phyloP scores from a whole-genome alignment of 192 early-diverging fungal genomes.

The Coemansia sp. region DNA sequence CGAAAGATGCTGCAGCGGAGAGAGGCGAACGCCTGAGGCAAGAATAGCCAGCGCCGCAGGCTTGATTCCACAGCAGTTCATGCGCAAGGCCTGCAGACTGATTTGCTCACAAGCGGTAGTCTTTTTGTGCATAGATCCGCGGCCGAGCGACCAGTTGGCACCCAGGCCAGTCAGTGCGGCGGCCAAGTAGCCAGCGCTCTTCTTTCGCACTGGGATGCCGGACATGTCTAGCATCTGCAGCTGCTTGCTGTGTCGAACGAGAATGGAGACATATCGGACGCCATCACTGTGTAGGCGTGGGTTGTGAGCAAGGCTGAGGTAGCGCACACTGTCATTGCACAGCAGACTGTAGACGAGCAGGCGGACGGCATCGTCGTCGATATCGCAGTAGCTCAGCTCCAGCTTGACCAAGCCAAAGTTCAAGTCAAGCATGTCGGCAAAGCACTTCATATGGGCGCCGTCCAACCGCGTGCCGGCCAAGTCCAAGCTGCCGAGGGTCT shows the following conservation, averaged over 20 bases:
- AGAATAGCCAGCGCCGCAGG: conserved; percentile 57
- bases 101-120: conserved; percentile 39
- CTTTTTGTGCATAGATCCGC: conserved; percentile 54
- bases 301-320: conserved; percentile 74
- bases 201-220: conserved; percentile 70
- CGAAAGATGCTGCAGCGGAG: conserved; percentile 54
- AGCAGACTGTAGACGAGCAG: conserved; percentile 74
- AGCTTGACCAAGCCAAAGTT: conserved; percentile 75
- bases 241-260: conserved; percentile 72
- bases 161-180: conserved; percentile 64
- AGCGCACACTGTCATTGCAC: conserved; percentile 65
- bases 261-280: conserved; percentile 74
- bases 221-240: conserved; percentile 74
- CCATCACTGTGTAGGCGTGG: conserved; percentile 70
- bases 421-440: conserved; percentile 77
- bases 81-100: conserved; percentile 50
- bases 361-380: conserved; percentile 77
- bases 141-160: conserved; percentile 49
- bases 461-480: conserved; percentile 61
- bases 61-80: conserved; percentile 61
- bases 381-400: conserved; percentile 67
- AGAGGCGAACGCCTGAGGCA: conserved; percentile 53
- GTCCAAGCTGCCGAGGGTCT: conserved; percentile 40
- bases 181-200: conserved; percentile 66
- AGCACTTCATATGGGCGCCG: conserved; percentile 64